Base-by-base conservation (phyloP, 768 basidiomycete genomes). In the Neoboletus brunneissimus region DNA sequence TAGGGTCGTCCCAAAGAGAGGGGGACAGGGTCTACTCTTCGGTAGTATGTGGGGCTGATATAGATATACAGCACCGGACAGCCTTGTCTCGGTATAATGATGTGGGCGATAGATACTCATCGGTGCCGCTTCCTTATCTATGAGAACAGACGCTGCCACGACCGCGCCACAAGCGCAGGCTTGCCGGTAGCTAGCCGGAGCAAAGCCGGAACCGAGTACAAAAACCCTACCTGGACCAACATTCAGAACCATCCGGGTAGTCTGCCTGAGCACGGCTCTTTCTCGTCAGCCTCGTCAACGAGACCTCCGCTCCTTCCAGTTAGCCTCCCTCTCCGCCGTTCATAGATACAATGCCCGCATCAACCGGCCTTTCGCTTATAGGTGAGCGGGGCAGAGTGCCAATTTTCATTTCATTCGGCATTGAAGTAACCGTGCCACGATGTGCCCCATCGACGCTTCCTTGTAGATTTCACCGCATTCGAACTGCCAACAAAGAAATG, bases 391-490 rank as follows among this genome's bases (percentile, higher is more conserved):
- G 23, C 5, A 40, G 35, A 3, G 7, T 27, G 27, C 18, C 16
- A 9, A 32, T 15, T 11, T 41, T 42, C 4, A 8, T 22, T 43
- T 47, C 35, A 32, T 29, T 32, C 10, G n/a, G 23, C 20, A 29
- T 40, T 11, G 38, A 38, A 38, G 35, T 43, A 20, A 41, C 35
- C 27, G 12, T 22, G 45, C 15, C 18, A 5, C 4, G 20, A 32
- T 32, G 20, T 20, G 11, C 29, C 31, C 10, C 11, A 45, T 20
- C 5, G 23, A 20, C 25, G 2, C 27, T 27, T 48, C n/a, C 16
- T 34, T 15, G n/a, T 37, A 67, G 67, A 64, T 25, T 69, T 67
- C 52, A 64, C 53, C 43, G 67, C 67, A 27, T 60, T 48, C 38
- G 67, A 67, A 6, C 29, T 67, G 1, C 67, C 67, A 1, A 54